Base-by-base conservation (phyloP, 495 filamentous ascomycete species). In the Penicillium simplicissimum region DNA sequence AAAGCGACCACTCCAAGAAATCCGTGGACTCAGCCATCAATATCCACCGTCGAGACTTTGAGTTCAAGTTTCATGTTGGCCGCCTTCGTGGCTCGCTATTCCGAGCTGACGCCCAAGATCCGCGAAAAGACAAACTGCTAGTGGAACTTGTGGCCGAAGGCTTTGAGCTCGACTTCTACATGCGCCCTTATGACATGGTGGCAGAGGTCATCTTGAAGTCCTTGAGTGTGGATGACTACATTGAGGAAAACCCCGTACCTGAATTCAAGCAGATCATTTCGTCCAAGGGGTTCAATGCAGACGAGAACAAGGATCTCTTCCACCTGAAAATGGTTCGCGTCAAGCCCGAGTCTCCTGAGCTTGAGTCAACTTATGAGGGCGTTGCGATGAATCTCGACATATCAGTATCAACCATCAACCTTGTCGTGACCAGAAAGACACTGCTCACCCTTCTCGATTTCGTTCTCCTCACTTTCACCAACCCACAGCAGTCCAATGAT, bases 191-290 rank as follows among this genome's bases (percentile, higher is more conserved):
- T 67, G 93, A 98, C 67, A 92, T 98, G 88, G 89, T 87, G 31
- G 93, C 93, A 8, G 91, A 96, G 66, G 90, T 98, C 8, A 82
- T 90, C 8, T 82, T 98, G 17, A 90, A 89, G 28, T 92, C 92
- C 1, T 73, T 98, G n/a, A 91, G 88, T 19, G 85, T 98, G 36
- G 95, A 98, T 64, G 95, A 98, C 70, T 90, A 97, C 64, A 93
- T 98, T 21, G 90, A 93, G 62, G 87, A 93, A 55, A 90, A 95
- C 62, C 91, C 92, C 0, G 77, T 88, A 2, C 90, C 95, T 19
- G 94, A 97, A 69, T 98, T 98, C 83, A 96, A 96, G 78, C 91
- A 90, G 48, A 95, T 98, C 52, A 82, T 98, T 14, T 96, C 93
- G 0, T 96, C 94, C 6, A 93, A 91, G 47, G 91, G 92, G 47